A percentile compares a stretch with the other conserved stretches of the same genome.
Evolutionary conservation across 805 yeast genomes (phyloP).

Genomic region (Nakazawaea ernobii): DNA sequence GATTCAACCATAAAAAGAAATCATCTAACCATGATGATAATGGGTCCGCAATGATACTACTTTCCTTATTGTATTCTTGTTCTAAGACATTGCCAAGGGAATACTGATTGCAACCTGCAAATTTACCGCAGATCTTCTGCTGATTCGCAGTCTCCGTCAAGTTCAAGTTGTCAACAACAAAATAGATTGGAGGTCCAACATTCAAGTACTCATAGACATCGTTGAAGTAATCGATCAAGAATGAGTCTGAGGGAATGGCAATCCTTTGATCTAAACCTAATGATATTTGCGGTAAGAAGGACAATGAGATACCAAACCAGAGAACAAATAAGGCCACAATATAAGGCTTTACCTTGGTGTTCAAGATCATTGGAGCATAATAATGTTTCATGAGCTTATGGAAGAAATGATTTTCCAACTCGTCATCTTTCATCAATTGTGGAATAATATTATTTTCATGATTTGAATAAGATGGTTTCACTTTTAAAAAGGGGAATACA

Average conservation of each 20-base stretch:
- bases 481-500: conserved; percentile 49
- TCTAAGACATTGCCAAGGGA: conserved; percentile 79
- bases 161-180: conserved; percentile 68
- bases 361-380: conserved; percentile 59
- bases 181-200: conserved; percentile 90
- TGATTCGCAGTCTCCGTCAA: conserved; percentile 59
- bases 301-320: conserved; percentile 64
- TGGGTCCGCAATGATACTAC: conserved; percentile 73
- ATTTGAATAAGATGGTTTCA: background rate
- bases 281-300: conserved; percentile 60
- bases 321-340: conserved; percentile 50
- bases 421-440: conserved; percentile 18
- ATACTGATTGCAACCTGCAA: conserved; percentile 72
- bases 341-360: conserved; percentile 36
- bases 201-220: conserved; percentile 68
- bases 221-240: conserved; percentile 73
- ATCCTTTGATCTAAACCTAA: conserved; percentile 86
- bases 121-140: conserved; percentile 78
- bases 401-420: conserved; percentile 22
- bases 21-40: conserved; percentile 93
- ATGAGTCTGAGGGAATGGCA: conserved; percentile 82
- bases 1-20: conserved; percentile 80
- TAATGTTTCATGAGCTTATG: conserved; percentile 35
- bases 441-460: conserved; percentile 9
- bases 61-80: conserved; percentile 70